Percentiles rank a stretch among this genome's conserved stretches.
phyloP scores from a whole-genome alignment of 768 basidiomycete genomes.

The Hygrophorus russula region DNA sequence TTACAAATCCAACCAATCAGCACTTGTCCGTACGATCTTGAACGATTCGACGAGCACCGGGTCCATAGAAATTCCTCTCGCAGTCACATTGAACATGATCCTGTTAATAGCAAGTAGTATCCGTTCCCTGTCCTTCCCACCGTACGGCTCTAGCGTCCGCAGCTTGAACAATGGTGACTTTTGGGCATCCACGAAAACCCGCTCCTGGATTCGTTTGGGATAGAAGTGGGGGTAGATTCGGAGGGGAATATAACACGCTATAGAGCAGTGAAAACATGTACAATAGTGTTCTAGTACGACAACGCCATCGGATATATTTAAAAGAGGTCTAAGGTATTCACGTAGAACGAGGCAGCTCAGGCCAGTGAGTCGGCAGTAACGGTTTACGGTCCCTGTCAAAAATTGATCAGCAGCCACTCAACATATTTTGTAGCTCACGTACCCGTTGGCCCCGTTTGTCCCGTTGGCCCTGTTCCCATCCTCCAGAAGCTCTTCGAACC shows the following conservation, averaged over 20 bases:
- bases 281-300: too few relatives aligned
- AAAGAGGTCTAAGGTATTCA: too few relatives aligned
- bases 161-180: slow-evolving; percentile 50
- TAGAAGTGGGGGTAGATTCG: slow-evolving; percentile 4
- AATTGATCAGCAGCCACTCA: not conserved
- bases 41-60: too few relatives aligned
- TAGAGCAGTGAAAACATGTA: slow-evolving; percentile 36
- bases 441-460: too few relatives aligned
- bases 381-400: slow-evolving; percentile 5
- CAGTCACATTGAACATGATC: slow-evolving; percentile 23
- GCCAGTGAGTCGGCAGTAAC: too few relatives aligned
- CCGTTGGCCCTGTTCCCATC: too few relatives aligned
- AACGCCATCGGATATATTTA: too few relatives aligned
- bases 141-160: slow-evolving; percentile 56
- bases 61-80: too few relatives aligned
- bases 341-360: not conserved
- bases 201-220: slow-evolving; percentile 32
- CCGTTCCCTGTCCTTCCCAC: slow-evolving; percentile 50
- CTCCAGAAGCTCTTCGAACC: slow-evolving; percentile 39
- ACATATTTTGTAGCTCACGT: slow-evolving; percentile 3
- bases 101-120: slow-evolving; percentile 84
- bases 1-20: too few relatives aligned
- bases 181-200: slow-evolving; percentile 66
- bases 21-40: too few relatives aligned
- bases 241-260: slow-evolving; percentile 1